These are phyloP conservation scores for Penicillium waksmanii DNA, from an alignment of 495 filamentous ascomycete genomes.

Conservation along the genomic window DNA sequence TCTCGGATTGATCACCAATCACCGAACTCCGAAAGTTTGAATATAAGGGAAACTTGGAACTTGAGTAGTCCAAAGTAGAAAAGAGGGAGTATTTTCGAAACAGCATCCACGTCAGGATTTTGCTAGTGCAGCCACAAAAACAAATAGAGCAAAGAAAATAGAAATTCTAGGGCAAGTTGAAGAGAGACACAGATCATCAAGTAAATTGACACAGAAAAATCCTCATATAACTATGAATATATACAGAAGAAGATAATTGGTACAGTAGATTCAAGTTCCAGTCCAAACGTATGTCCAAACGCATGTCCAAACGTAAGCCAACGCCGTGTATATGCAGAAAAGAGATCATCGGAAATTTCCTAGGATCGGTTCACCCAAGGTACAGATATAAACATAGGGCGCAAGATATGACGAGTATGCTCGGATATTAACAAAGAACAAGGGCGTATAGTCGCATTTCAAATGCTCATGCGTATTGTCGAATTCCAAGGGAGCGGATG, in stretches of 20 bases:
- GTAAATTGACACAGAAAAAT: background rate
- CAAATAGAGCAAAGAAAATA: too few species aligned
- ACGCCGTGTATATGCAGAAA: constrained; percentile 34
- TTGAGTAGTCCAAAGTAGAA: too few species aligned
- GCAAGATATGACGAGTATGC: constrained; percentile 9
- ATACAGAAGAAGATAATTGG: constrained; percentile 12
- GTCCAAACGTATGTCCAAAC: constrained; percentile 13
- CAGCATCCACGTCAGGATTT: too few species aligned
- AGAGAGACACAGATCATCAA: background rate
- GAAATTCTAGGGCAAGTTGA: too few species aligned
- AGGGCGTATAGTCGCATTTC: constrained; percentile 1
- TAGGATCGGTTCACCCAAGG: constrained; percentile 1
- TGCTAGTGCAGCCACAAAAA: too few species aligned
- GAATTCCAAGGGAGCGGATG: constrained; percentile 12
- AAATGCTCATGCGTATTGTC: constrained; percentile 16
- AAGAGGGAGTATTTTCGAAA: too few species aligned
- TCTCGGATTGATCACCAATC: background rate
- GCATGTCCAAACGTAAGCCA: constrained; percentile 11
- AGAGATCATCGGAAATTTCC: background rate
- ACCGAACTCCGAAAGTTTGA: background rate
- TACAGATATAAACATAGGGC: constrained; percentile 4
- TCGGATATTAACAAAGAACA: constrained; percentile 12
- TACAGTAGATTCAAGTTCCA: constrained; percentile 2
- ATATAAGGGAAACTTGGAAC: background rate
- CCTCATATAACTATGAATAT: constrained; percentile 13